Conservation (phyloP, 306 rosid genomes). For the Benincasa hispida region DNA sequence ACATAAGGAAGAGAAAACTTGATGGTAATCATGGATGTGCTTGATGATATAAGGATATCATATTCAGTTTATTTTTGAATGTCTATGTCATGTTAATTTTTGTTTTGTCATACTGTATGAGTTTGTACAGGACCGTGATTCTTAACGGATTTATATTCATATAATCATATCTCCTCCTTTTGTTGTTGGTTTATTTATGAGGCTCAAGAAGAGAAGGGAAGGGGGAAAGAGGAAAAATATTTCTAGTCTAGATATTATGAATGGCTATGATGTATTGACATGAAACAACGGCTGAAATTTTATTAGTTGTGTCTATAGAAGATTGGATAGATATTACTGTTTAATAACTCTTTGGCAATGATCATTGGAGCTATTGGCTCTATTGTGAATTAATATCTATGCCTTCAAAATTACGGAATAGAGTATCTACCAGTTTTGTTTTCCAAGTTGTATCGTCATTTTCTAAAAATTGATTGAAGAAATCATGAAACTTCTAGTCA, state of each 20-base stretch:
- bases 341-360: neutral
- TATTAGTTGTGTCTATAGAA: neutral
- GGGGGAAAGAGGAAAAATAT: neutral
- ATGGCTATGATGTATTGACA: neutral
- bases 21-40: neutral
- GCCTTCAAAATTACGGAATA: neutral
- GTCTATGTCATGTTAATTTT: neutral
- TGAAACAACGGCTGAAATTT: neutral
- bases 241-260: neutral
- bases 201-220: neutral
- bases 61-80: neutral
- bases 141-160: neutral
- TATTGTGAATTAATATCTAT: neutral
- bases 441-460: neutral
- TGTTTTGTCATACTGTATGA: neutral
- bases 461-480: neutral
- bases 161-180: neutral
- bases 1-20: neutral
- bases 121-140: neutral
- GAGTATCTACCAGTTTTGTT: neutral
- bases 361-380: neutral
- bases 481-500: neutral
- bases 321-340: neutral
- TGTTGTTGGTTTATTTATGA: neutral
- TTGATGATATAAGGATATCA: neutral